Conservation (phyloP, 208 protist species). For the Crithidia expoeki region DNA sequence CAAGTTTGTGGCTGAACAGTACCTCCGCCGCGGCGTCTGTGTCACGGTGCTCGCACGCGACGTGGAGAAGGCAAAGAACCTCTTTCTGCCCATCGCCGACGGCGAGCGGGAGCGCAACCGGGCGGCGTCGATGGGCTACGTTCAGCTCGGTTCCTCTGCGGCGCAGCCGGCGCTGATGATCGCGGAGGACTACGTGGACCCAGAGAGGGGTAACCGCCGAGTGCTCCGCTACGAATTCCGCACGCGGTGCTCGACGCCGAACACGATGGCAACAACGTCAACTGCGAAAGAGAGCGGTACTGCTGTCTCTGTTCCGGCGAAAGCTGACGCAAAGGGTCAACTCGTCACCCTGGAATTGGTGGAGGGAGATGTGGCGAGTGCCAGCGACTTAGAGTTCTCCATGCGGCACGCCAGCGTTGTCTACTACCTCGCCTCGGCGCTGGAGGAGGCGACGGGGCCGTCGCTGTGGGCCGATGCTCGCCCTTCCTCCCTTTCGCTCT, state of each 20-base stretch:
- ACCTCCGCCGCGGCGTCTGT: conserved; percentile 61
- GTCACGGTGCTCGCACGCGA: conserved; percentile 63
- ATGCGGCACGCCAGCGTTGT: conserved; percentile 60
- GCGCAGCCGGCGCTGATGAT: conserved; percentile 21
- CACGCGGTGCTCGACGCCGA: background rate
- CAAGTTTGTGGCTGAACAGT: conserved; percentile 73
- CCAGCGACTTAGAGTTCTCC: conserved; percentile 52
- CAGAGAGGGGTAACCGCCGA: conserved; percentile 17
- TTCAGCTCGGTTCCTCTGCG: conserved; percentile 24
- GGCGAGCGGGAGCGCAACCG: conserved; percentile 34
- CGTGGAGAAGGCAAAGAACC: conserved; percentile 46
- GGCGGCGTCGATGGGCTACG: conserved; percentile 31
- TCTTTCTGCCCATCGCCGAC: conserved; percentile 54
- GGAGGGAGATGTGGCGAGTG: conserved; percentile 45
- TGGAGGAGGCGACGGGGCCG: conserved; percentile 32
- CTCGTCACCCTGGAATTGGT: conserved; percentile 51
- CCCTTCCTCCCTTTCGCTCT: conserved; percentile 2
- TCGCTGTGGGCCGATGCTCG: conserved; percentile 13
- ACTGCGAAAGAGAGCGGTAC: background rate
- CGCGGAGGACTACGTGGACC: conserved; percentile 27
- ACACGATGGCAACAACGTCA: no score
- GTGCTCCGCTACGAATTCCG: conserved; percentile 49
- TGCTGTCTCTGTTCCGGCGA: background rate
- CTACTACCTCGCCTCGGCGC: conserved; percentile 50
- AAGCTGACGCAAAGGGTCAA: background rate